These are phyloP conservation scores for Pyropia yezoensis DNA, from an alignment of 23 red algal genomes.

Conservation along the genomic window DNA sequence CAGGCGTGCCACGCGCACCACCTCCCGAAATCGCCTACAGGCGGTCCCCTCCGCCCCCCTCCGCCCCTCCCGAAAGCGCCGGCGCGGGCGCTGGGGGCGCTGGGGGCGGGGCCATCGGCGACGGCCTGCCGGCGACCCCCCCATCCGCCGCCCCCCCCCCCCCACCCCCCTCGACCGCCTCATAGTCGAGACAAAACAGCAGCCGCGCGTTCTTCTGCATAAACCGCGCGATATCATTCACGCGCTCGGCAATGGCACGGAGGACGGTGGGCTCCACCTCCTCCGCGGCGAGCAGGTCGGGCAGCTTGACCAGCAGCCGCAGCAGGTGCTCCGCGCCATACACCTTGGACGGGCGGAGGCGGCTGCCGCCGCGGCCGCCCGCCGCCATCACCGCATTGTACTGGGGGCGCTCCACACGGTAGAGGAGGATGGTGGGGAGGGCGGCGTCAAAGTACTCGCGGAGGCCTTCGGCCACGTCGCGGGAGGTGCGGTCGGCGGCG, in stretches of 20 bases:
- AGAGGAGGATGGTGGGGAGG: conserved; percentile 74
- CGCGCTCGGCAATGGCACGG: conserved; percentile 59
- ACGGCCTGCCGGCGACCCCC: too few species aligned
- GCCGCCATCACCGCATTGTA: conserved; percentile 16
- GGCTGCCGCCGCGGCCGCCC: background rate
- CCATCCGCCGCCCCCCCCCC: too few species aligned
- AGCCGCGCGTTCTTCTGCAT: conserved; percentile 57
- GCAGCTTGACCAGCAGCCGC: conserved; percentile 77
- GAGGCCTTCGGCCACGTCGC: conserved; percentile 60
- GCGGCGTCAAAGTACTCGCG: conserved; percentile 69
- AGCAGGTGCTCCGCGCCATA: conserved; percentile 95
- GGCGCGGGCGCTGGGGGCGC: too few species aligned
- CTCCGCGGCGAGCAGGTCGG: conserved; percentile 32
- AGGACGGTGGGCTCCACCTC: conserved; percentile 18
- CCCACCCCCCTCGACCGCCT: too few species aligned
- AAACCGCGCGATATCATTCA: conserved; percentile 64
- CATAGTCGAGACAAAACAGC: conserved; percentile 17
- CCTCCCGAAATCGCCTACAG: too few species aligned
- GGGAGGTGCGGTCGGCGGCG: conserved; percentile 30
- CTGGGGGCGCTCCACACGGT: conserved; percentile 78
- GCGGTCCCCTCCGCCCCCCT: too few species aligned
- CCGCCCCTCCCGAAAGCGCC: too few species aligned
- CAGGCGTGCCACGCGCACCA: too few species aligned
- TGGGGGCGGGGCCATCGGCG: too few species aligned
- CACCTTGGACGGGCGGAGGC: conserved; percentile 36